phyloP scores from a whole-genome alignment of 2,329 filamentous ascomycete genomes.

The Colletotrichum paranaense region DNA sequence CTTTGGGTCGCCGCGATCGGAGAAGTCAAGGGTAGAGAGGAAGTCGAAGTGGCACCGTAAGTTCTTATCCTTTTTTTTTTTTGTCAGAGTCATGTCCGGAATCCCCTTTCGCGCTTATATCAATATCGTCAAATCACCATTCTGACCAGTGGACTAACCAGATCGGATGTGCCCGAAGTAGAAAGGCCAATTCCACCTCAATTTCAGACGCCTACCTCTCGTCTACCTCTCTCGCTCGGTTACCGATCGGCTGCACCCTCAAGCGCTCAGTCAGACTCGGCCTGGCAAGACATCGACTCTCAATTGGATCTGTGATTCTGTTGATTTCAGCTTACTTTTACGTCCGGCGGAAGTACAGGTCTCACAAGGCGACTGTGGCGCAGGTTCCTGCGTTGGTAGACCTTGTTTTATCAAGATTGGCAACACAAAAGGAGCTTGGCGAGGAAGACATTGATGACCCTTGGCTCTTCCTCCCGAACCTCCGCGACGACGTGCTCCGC shows the following conservation, averaged over 20 bases:
- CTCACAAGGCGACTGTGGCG: conserved; percentile 72
- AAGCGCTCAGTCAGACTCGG: conserved; percentile 81
- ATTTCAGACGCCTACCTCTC: conserved; percentile 74
- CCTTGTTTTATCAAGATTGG: conserved; percentile 84
- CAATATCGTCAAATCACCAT: conserved; percentile 39
- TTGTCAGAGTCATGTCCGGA: neutral
- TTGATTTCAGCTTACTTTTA: conserved; percentile 67
- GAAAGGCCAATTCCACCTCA: conserved; percentile 73
- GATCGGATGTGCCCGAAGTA: conserved; percentile 78
- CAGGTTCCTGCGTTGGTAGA: conserved; percentile 87
- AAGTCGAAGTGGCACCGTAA: conserved; percentile 70
- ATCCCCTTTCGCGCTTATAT: conserved; percentile 5
- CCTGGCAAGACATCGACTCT: conserved; percentile 87
- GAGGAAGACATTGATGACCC: conserved; percentile 75
- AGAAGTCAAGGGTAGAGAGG: conserved; percentile 73
- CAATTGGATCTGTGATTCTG: conserved; percentile 75
- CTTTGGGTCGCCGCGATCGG: conserved; percentile 81
- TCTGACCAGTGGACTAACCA: conserved; percentile 85
- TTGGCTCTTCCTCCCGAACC: conserved; percentile 87
- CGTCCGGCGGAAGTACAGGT: conserved; percentile 70
- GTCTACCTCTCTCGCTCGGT: conserved; percentile 89
- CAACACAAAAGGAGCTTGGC: conserved; percentile 85
- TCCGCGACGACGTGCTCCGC: conserved; percentile 90
- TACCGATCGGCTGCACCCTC: conserved; percentile 88
- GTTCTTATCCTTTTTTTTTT: conserved; percentile 46